Base-by-base conservation (phyloP, 1,284 basidiomycete species). In the Bondarzewia mesenterica region DNA sequence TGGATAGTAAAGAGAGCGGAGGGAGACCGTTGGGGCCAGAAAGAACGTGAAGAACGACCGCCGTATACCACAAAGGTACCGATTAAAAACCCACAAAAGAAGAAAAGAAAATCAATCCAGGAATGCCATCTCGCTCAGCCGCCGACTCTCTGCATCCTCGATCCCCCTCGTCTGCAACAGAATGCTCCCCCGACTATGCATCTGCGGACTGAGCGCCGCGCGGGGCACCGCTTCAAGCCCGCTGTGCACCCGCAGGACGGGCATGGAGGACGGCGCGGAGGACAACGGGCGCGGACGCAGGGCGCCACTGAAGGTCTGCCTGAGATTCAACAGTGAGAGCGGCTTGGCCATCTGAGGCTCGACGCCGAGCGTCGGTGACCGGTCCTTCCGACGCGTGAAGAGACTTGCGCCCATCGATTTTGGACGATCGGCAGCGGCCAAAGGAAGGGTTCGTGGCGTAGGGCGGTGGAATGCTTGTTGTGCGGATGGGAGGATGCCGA, bases 111-210 rank as follows among this genome's bases (percentile, higher is more conserved):
- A 15, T 18, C 23, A 48, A 16, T 37, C 32, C 57, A 85, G 63
- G 60, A 85, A 86, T 50, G 82, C 82, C 58, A 85, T 62, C 67
- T 85, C 84, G 48, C 78, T 78, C 67, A 85, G 65, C 60, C 81
- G 65, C 60, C 82, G 66, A 54, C 70, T 75, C 67, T 86, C 83
- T 20, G 77, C 80, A 56, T 86, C 81, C 59, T 77, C 66, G 43
- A 86, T 84, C 37, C 63, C 63, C 44, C 59, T 69, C 47, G 74
- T 65, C 63, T 78, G 70, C 32, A 69, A 49, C 52, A 77, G 49
- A 44, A 86, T 81, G 47, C 68, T 78, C 46, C 71, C 80, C 12
- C 67, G 59, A 52, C 64, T 78, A 58, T 86, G 75, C 54, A 85
- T 73, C 37, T 72, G 76, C 32, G 80, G 77, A 46, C 68, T 67